phyloP scores from a whole-genome alignment of 805 yeast species.

The Wickerhamiella dianesei region DNA sequence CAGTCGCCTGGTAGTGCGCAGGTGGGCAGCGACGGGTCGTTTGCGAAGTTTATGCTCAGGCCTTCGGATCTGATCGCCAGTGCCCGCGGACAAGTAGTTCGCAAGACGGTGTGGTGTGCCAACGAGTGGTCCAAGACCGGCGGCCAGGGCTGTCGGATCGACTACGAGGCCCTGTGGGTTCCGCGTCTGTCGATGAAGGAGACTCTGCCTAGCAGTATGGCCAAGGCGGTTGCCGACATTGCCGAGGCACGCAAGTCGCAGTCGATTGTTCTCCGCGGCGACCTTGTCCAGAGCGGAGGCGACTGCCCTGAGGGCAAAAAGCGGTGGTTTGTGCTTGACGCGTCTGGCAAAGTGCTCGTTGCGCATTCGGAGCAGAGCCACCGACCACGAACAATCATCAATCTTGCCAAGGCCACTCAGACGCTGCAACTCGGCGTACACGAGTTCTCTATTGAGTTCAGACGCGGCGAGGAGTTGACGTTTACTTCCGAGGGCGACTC shows the following conservation, averaged over 20 bases:
- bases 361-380: constrained; percentile 62
- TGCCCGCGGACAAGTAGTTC: not conserved
- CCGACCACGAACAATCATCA: constrained; percentile 63
- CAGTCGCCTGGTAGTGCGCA: not conserved
- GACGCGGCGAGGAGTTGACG: constrained; percentile 59
- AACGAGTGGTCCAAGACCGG: constrained; percentile 10
- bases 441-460: constrained; percentile 29
- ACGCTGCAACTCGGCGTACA: constrained; percentile 29
- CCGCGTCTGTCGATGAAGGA: constrained; percentile 42
- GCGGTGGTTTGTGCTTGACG: constrained; percentile 61
- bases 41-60: constrained; percentile 32
- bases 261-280: constrained; percentile 37
- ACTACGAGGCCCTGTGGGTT: constrained; percentile 35
- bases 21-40: constrained; percentile 13
- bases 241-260: constrained; percentile 22
- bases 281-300: constrained; percentile 80
- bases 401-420: constrained; percentile 51
- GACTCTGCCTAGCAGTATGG: constrained; percentile 43
- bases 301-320: constrained; percentile 57
- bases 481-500: constrained; percentile 52
- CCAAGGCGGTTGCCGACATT: constrained; percentile 26
- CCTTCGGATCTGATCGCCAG: constrained; percentile 8
- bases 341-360: constrained; percentile 40
- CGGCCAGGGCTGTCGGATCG: not conserved
- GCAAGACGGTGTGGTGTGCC: constrained; percentile 1